phyloP scores from a whole-genome alignment of 2,329 filamentous ascomycete genomes.

The Dactylellina drechsleri region DNA sequence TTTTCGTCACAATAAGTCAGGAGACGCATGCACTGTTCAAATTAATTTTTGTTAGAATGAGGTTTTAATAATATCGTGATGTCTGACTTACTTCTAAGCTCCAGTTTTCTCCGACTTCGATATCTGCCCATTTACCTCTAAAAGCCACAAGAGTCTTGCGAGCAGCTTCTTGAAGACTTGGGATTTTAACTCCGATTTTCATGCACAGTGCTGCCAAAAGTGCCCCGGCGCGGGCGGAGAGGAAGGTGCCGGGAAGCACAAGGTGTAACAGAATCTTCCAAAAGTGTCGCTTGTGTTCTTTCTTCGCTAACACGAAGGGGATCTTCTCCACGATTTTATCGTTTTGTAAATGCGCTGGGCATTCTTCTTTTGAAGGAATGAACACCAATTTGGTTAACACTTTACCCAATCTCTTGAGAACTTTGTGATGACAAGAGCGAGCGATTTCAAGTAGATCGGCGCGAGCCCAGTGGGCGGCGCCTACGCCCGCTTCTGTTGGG shows the following conservation, averaged over 20 bases:
- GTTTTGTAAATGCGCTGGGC: slow-evolving; percentile 64
- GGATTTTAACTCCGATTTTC: slow-evolving; percentile 64
- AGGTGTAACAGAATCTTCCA: slow-evolving; percentile 66
- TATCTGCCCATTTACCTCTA: slow-evolving; percentile 64
- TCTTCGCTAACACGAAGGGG: slow-evolving; percentile 63
- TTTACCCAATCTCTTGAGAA: slow-evolving; percentile 65
- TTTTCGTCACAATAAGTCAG: slow-evolving; percentile 64
- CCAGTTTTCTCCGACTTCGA: slow-evolving; percentile 67
- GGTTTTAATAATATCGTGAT: background rate
- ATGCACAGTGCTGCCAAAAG: slow-evolving; percentile 66
- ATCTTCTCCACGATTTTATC: slow-evolving; percentile 62
- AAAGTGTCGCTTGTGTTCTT: slow-evolving; percentile 62
- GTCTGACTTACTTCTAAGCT: slow-evolving; percentile 59
- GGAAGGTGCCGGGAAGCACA: slow-evolving; percentile 65
- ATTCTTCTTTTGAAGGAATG: slow-evolving; percentile 61
- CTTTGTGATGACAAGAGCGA: slow-evolving; percentile 65
- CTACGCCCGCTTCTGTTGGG: slow-evolving; percentile 63
- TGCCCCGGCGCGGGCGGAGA: slow-evolving; percentile 64
- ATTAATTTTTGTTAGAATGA: no score
- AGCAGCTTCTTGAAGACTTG: slow-evolving; percentile 62
- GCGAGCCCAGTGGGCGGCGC: slow-evolving; percentile 61
- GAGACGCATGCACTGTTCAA: slow-evolving; percentile 48
- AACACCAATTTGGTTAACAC: slow-evolving; percentile 66
- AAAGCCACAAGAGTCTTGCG: slow-evolving; percentile 63
- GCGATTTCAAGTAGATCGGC: slow-evolving; percentile 67